These are phyloP conservation scores for Echinosophora koreensis DNA, from an alignment of 306 rosid species.

Conservation along the genomic window DNA sequence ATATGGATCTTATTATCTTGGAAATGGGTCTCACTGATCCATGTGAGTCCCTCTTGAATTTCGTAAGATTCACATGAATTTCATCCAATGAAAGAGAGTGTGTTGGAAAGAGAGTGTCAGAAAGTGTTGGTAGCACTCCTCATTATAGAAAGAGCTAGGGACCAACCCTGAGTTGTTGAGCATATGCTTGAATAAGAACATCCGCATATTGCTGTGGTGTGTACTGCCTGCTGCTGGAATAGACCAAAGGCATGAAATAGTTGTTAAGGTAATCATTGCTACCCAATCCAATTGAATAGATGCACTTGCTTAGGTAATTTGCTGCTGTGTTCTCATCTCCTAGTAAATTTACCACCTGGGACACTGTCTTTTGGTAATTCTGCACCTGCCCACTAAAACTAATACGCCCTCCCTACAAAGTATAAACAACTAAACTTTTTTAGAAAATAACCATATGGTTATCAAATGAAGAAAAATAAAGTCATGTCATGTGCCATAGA, in stretches of 20 bases:
- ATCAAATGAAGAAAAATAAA: neutral
- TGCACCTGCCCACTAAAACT: conserved; percentile 82
- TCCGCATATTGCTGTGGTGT: conserved; percentile 80
- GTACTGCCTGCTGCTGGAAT: conserved; percentile 64
- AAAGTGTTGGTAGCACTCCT: too few species aligned
- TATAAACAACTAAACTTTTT: neutral
- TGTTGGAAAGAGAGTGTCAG: too few species aligned
- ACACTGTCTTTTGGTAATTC: conserved; percentile 75
- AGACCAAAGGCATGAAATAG: conserved; percentile 85
- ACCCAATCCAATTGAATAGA: conserved; percentile 87
- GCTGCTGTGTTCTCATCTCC: conserved; percentile 73
- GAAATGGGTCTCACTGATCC: too few species aligned
- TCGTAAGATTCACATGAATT: too few species aligned
- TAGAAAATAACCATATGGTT: neutral
- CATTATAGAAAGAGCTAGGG: neutral
- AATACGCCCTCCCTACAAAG: conserved; percentile 78
- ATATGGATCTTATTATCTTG: too few species aligned
- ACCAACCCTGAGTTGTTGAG: conserved; percentile 69
- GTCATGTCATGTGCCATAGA: neutral
- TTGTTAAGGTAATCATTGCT: conserved; percentile 98
- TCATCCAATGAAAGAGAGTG: too few species aligned
- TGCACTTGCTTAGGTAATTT: conserved; percentile 73
- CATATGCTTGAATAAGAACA: conserved; percentile 70
- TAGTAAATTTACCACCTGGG: conserved; percentile 68
- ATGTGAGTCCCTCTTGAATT: too few species aligned